Percentiles rank a stretch among this genome's conserved stretches.
Evolutionary conservation across 768 basidiomycete genomes (phyloP).

Genomic region (Leucogyrophana mollusca): DNA sequence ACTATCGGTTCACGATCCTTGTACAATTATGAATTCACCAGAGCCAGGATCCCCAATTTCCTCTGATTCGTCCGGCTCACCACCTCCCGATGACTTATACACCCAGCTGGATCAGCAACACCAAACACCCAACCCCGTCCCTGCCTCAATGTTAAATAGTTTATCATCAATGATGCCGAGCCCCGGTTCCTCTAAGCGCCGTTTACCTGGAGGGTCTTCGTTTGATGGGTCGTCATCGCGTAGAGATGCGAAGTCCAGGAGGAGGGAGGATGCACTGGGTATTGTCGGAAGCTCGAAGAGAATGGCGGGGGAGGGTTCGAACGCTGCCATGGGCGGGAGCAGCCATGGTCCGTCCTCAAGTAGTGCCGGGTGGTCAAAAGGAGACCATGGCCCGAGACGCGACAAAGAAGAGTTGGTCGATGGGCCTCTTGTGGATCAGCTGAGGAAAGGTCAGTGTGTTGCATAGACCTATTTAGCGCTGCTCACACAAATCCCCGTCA

Average conservation of each 20-base stretch:
- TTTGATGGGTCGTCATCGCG: slow-evolving; percentile 39
- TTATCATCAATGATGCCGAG: slow-evolving; percentile 17
- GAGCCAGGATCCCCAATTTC: slow-evolving; percentile 36
- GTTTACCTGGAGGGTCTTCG: slow-evolving; percentile 47
- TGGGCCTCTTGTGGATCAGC: slow-evolving; percentile 44
- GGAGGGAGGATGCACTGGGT: slow-evolving; percentile 41
- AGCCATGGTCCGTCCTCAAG: slow-evolving; percentile 11
- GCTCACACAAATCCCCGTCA: neutral
- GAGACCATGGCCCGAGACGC: slow-evolving; percentile 41
- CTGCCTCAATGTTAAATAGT: slow-evolving; percentile 18
- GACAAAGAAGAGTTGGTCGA: slow-evolving; percentile 61
- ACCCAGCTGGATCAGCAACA: slow-evolving; percentile 22
- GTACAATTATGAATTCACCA: slow-evolving; percentile 38
- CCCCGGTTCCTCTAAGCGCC: slow-evolving; percentile 45
- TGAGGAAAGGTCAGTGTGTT: slow-evolving; percentile 48
- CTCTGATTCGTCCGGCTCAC: slow-evolving; percentile 36
- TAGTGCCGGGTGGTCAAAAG: slow-evolving; percentile 24
- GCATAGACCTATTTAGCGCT: neutral
- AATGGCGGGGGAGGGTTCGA: slow-evolving; percentile 20
- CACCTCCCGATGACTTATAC: slow-evolving; percentile 34
- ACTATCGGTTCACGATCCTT: too few relatives aligned
- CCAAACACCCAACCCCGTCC: slow-evolving; percentile 10
- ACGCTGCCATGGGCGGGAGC: slow-evolving; percentile 8
- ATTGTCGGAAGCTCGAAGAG: slow-evolving; percentile 19
- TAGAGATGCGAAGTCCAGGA: slow-evolving; percentile 51